Percentiles rank a stretch among this genome's conserved stretches.
Evolutionary conservation across 768 basidiomycete species (phyloP).

Genomic region (Fistulinella prunicolor): DNA sequence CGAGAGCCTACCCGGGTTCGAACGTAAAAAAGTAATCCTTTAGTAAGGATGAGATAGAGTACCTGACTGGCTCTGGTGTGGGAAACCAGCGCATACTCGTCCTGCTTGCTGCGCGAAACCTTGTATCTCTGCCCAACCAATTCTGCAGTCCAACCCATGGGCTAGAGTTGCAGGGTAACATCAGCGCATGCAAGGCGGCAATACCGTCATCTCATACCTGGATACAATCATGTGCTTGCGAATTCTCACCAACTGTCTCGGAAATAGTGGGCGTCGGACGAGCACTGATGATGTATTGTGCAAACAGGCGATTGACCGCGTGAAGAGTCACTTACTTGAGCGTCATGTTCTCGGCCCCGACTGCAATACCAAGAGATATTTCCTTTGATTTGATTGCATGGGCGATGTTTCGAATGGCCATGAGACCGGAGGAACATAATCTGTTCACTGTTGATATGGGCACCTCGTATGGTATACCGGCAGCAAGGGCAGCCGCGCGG

Average conservation of each 20-base stretch:
- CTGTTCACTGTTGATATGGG: constrained; percentile 92
- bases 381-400: constrained; percentile 84
- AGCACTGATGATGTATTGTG: constrained; percentile 41
- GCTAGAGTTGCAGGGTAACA: constrained; percentile 39
- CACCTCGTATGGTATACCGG: constrained; percentile 82
- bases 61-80: constrained; percentile 77
- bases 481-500: constrained; percentile 81
- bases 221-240: constrained; percentile 72
- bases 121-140: constrained; percentile 80
- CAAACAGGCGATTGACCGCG: not conserved
- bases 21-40: not conserved
- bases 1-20: constrained; percentile 47
- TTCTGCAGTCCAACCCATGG: constrained; percentile 96
- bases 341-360: constrained; percentile 82
- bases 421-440: constrained; percentile 90
- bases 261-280: constrained; percentile 71
- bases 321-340: constrained; percentile 49
- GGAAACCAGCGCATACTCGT: constrained; percentile 85
- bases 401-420: constrained; percentile 89
- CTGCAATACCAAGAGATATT: constrained; percentile 81
- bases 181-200: not conserved
- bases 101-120: constrained; percentile 79
- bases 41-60: not conserved
- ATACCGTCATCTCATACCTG: constrained; percentile 38
- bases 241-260: constrained; percentile 52